phyloP scores from a whole-genome alignment of 2,329 filamentous ascomycete species.

The Diaporthe vexans region DNA sequence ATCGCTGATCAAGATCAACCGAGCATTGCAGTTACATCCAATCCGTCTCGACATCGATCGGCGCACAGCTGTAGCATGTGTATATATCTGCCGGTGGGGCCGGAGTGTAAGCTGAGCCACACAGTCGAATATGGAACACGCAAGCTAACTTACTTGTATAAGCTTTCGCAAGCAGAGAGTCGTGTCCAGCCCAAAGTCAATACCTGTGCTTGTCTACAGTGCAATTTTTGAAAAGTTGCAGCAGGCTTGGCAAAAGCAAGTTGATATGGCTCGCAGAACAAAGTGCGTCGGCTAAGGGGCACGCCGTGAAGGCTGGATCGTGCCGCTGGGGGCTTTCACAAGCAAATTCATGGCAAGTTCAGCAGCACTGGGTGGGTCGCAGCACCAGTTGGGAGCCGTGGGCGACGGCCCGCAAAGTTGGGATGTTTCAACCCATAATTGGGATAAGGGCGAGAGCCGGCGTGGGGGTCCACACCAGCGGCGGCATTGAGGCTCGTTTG shows the following conservation, averaged over 20 bases:
- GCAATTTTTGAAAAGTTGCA: background rate
- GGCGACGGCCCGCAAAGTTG: slow-evolving; percentile 24
- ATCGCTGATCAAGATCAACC: slow-evolving; percentile 24
- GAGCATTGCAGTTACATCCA: slow-evolving; percentile 5
- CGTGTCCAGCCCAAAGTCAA: background rate
- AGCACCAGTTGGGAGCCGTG: slow-evolving; percentile 2
- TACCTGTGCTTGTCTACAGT: no score
- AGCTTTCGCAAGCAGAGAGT: slow-evolving; percentile 5
- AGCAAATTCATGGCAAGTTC: slow-evolving; percentile 4
- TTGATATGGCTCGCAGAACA: slow-evolving; percentile 2
- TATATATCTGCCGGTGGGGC: slow-evolving; percentile 1
- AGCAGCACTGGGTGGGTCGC: slow-evolving; percentile 4
- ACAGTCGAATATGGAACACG: slow-evolving; percentile 20
- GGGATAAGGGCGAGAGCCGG: background rate
- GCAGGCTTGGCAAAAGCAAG: slow-evolving; percentile 17
- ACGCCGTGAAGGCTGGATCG: slow-evolving; percentile 11
- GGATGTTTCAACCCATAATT: slow-evolving; percentile 29
- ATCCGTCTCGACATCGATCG: slow-evolving; percentile 21
- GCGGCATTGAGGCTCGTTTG: slow-evolving; percentile 7
- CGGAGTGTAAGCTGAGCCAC: slow-evolving; percentile 18
- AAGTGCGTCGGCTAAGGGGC: background rate
- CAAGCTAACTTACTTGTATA: slow-evolving; percentile 3
- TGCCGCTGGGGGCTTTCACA: background rate
- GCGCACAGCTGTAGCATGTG: background rate
- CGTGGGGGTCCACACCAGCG: slow-evolving; percentile 5